These are phyloP conservation scores for Heterobasidion occidentale DNA, from an alignment of 1,284 basidiomycete species.

Conservation along the genomic window DNA sequence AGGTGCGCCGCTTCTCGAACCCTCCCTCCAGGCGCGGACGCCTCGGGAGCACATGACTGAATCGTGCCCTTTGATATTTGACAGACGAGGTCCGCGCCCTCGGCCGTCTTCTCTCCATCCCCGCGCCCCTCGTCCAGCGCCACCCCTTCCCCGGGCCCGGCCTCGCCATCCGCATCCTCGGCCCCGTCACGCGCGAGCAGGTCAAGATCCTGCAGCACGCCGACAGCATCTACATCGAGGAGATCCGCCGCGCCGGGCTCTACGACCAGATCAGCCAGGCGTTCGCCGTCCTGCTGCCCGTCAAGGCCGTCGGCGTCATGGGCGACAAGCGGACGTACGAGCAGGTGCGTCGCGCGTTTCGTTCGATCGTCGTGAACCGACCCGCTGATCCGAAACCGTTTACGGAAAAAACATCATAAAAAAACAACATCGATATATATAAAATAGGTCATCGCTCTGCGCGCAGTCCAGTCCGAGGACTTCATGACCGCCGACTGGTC, in stretches of 20 bases:
- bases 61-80: not conserved
- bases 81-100: constrained; percentile 94
- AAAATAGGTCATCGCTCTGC: constrained; percentile 72
- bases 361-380: no score
- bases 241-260: constrained; percentile 87
- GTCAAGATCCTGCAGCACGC: constrained; percentile 93
- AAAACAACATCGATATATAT: not conserved
- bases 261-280: constrained; percentile 97
- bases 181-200: constrained; percentile 89
- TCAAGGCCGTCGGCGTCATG: constrained; percentile 96
- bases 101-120: constrained; percentile 87
- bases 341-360: constrained; percentile 48
- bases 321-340: constrained; percentile 97
- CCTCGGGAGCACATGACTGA: not conserved
- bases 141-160: constrained; percentile 99
- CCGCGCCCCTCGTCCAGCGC: constrained; percentile 87
- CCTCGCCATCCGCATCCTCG: constrained; percentile 97
- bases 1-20: constrained; percentile 40
- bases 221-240: constrained; percentile 96
- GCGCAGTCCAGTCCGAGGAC: constrained; percentile 90
- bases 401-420: not conserved
- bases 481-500: constrained; percentile 98
- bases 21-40: not conserved
- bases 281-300: constrained; percentile 95
- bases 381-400: not conserved